Evolutionary conservation across 2,329 filamentous ascomycete species (phyloP).

Genomic region (Diplodia seriata): DNA sequence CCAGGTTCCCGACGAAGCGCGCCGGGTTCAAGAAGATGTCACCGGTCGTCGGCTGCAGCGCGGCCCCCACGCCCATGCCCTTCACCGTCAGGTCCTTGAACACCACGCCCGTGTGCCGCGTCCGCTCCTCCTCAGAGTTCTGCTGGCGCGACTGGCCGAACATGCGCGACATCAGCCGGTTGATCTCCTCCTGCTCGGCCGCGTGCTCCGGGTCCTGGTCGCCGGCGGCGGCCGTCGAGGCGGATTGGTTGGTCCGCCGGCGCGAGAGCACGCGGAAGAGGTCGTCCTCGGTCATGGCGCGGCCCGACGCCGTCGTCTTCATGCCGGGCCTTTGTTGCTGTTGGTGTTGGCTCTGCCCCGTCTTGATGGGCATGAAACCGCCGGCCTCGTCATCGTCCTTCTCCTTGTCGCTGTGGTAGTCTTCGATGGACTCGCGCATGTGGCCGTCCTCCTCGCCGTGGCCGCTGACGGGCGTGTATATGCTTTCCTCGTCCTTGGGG

Average conservation of each 20-base stretch:
- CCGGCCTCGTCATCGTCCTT: constrained; percentile 40
- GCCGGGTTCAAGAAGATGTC: constrained; percentile 68
- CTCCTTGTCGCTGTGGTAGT: constrained; percentile 26
- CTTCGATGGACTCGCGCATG: constrained; percentile 15
- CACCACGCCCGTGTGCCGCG: constrained; percentile 70
- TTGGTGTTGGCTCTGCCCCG: constrained; percentile 23
- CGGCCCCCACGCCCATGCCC: constrained; percentile 66
- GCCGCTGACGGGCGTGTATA: constrained; percentile 11
- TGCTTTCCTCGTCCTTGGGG: constrained; percentile 29
- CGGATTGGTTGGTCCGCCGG: constrained; percentile 53
- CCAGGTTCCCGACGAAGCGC: constrained; percentile 60
- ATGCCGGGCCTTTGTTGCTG: neutral
- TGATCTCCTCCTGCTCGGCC: constrained; percentile 60
- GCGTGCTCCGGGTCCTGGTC: constrained; percentile 14
- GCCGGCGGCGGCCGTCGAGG: neutral
- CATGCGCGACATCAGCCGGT: constrained; percentile 71
- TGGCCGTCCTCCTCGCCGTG: neutral
- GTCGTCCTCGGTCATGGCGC: constrained; percentile 58
- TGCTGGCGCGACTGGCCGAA: constrained; percentile 70
- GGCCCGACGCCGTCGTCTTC: constrained; percentile 31
- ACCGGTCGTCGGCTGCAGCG: constrained; percentile 65
- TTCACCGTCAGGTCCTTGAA: constrained; percentile 70
- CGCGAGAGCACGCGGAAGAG: constrained; percentile 59
- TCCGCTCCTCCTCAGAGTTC: constrained; percentile 73
- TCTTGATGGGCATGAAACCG: constrained; percentile 38